Percentiles rank a stretch among this genome's conserved stretches.
Evolutionary conservation across 2,329 filamentous ascomycete species (phyloP).

Genomic region (Cordyceps fumosorosea): DNA sequence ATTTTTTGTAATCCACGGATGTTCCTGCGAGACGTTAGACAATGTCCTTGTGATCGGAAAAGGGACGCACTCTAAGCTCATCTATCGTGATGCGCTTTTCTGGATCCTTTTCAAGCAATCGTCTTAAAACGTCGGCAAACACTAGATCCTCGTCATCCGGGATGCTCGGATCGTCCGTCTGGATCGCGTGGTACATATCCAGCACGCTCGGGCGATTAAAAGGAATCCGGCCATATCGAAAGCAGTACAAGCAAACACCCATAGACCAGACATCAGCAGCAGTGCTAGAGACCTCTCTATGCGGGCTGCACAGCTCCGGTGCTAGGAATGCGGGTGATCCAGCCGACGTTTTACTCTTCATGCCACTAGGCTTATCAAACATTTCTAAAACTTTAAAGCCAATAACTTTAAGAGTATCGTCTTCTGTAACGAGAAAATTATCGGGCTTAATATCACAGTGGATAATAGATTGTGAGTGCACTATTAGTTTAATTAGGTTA

Average conservation of each 20-base stretch:
- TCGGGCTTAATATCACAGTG: slow-evolving; percentile 98
- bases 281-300: slow-evolving; percentile 80
- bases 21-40: slow-evolving; percentile 50
- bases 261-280: slow-evolving; percentile 98
- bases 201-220: slow-evolving; percentile 75
- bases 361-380: slow-evolving; percentile 78
- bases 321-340: slow-evolving; percentile 93
- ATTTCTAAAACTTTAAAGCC: slow-evolving; percentile 99
- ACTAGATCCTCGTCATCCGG: slow-evolving; percentile 57
- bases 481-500: too few species aligned
- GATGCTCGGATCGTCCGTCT: slow-evolving; percentile 57
- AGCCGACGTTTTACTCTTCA: slow-evolving; percentile 88
- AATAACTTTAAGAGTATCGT: slow-evolving; percentile 89
- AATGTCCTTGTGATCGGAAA: too few species aligned
- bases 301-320: slow-evolving; percentile 82
- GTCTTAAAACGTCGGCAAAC: slow-evolving; percentile 67
- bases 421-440: slow-evolving; percentile 82
- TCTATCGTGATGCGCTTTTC: slow-evolving; percentile 75
- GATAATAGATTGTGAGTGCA: slow-evolving; percentile 90
- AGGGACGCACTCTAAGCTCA: slow-evolving; percentile 53
- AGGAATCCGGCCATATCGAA: slow-evolving; percentile 81
- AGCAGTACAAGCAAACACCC: slow-evolving; percentile 90
- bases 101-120: slow-evolving; percentile 78
- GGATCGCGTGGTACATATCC: slow-evolving; percentile 86
- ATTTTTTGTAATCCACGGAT: slow-evolving; percentile 84